phyloP scores from a whole-genome alignment of 805 yeast genomes.

The Wickerhamomyces alni region DNA sequence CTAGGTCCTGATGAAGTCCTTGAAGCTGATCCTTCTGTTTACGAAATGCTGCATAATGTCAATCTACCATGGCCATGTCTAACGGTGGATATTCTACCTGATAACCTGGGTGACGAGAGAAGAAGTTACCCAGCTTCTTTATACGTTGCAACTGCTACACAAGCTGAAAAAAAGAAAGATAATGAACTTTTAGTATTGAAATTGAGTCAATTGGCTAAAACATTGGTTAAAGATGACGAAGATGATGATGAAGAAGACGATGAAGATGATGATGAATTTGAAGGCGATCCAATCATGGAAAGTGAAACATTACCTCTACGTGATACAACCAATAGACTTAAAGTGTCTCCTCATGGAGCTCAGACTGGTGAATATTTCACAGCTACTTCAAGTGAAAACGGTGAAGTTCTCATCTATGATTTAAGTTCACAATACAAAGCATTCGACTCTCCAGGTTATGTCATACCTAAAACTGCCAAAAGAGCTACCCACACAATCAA shows the following conservation, averaged over 20 bases:
- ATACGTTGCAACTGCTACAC: constrained; percentile 87
- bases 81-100: constrained; percentile 86
- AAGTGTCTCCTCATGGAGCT: constrained; percentile 74
- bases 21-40: constrained; percentile 94
- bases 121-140: constrained; percentile 84
- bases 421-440: constrained; percentile 73
- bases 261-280: constrained; percentile 67
- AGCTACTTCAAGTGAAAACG: constrained; percentile 85
- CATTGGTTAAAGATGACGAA: constrained; percentile 77
- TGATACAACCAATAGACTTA: constrained; percentile 82
- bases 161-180: constrained; percentile 80
- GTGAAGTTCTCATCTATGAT: constrained; percentile 85
- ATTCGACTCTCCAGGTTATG: constrained; percentile 82
- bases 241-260: constrained; percentile 71
- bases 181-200: constrained; percentile 85
- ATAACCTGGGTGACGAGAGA: constrained; percentile 80
- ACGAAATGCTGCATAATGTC: constrained; percentile 93
- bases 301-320: constrained; percentile 71
- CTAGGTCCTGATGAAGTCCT: constrained; percentile 93
- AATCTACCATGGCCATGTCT: constrained; percentile 96
- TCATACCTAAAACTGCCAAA: constrained; percentile 69
- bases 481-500: constrained; percentile 78
- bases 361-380: constrained; percentile 76
- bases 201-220: constrained; percentile 74
- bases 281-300: constrained; percentile 82